A percentile compares a stretch with the other conserved stretches of the same genome.
Conservation (phyloP, 164 flowering plant species). For the Liriodendron chinense region DNA sequence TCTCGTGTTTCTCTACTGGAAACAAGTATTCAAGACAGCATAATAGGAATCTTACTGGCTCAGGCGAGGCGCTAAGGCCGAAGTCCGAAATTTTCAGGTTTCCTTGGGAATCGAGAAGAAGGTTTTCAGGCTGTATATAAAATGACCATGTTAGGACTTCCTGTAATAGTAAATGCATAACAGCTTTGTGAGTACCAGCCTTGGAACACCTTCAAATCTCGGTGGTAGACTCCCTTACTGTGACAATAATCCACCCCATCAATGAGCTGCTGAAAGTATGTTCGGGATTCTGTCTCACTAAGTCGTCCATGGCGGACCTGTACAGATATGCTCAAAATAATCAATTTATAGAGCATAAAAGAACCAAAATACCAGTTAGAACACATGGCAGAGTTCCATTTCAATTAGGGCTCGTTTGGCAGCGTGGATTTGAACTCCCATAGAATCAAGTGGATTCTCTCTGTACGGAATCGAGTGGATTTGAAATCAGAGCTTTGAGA, state of each 20-base stretch:
- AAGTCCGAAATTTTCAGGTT: conserved; percentile 96
- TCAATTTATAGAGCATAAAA: neutral
- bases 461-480: too few species aligned
- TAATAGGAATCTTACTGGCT: conserved; percentile 43
- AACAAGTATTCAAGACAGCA: neutral
- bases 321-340: conserved; percentile 9
- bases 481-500: too few species aligned
- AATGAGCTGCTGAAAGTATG: conserved; percentile 95
- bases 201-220: conserved; percentile 84
- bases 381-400: neutral
- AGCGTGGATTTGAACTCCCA: too few species aligned
- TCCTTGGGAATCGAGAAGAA: conserved; percentile 86
- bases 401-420: neutral
- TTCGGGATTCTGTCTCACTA: conserved; percentile 77
- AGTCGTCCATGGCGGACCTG: conserved; percentile 90
- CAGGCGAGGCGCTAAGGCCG: conserved; percentile 93
- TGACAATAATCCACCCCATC: conserved; percentile 98
- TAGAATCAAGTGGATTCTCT: too few species aligned
- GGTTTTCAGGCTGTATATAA: conserved; percentile 89
- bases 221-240: conserved; percentile 94
- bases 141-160: conserved; percentile 18
- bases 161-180: conserved; percentile 7
- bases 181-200: conserved; percentile 13
- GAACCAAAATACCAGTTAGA: neutral
- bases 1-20: neutral